Base-by-base conservation (phyloP, 2,329 filamentous ascomycete genomes). In the Xylaria sp. region DNA sequence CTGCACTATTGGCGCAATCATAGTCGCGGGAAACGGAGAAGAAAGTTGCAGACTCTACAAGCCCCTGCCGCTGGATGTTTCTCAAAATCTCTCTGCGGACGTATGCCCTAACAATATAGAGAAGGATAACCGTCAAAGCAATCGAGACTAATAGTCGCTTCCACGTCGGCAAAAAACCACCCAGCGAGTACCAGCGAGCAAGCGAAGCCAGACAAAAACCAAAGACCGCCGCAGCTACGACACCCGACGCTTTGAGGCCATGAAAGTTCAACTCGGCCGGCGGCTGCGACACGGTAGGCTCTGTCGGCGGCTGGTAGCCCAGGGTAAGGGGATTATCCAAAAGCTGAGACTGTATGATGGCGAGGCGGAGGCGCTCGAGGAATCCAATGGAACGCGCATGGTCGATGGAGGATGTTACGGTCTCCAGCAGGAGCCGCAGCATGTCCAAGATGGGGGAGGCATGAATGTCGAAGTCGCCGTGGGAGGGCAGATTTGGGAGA, bases 341-440 rank as follows among this genome's bases (percentile, higher is more conserved):
- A 31, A 80, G 76, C 50, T 79, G 77, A 39, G 78, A 80, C 58
- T 79, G 77, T 28, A 78, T 73, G 57, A 79, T 78, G 54, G 76
- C 75, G 52, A 78, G 77, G 12, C 77, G 77, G n/a, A 80, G 73
- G 31, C 77, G 75, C 71, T 80, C 78, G 64, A 80, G 73, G 66
- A 79, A 79, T 18, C 74, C 76, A 65, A 76, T 76, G 50, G 77
- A 77, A 34, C 75, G 73, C 31, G 75, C 72, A 69, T 76, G 76
- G 58, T 79, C 77, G 66, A 79, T 78, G 4, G 76, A 78, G n/a
- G 76, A 78, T 48, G 76, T 78, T 15, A 79, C 76, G 48, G 76
- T 76, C 63, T 76, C 75, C n/a, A 78, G 56, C 23, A 77, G 51
- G 31, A 77, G 56, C 59, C 73, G 74, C 15, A 77, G 23, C 34